Evolutionary conservation across 208 protist species (phyloP), one percentile per base, ranked within the genome.

Genomic region (Leptomonas seymouri): DNA sequence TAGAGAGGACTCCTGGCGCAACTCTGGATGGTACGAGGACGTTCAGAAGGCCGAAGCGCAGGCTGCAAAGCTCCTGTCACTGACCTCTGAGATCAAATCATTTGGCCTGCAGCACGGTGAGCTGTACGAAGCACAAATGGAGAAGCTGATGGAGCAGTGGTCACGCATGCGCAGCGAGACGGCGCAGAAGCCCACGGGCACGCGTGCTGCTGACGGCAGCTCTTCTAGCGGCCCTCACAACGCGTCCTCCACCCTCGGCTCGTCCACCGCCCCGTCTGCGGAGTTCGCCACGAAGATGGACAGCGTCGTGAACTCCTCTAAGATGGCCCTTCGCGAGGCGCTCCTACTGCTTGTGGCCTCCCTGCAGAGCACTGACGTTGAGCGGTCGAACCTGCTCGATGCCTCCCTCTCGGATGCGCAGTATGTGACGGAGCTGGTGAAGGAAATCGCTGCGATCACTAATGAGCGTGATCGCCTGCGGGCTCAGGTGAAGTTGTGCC

Each of bases 381-480:
- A 89, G 56, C 69, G 84, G n/a, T 71, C 76, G 1, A 45, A 45
- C 62, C 63, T 95, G 36, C 44, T 95, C 18, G 84, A 96, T 41
- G 62, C 81, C 3, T 85, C 85, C 1, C 63, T 96, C 6, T 68
- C 81, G 1, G 88, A 96, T 59, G 87, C 80, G 14, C 62, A 79
- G 74, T 81, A 85, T 44, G 77, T 89, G 9, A 71, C 64, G n/a
- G 75, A 83, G 54, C 45, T 96, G 45, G 49, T 87, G 1, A 68
- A 78, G 41, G 61, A 82, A 51, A 42, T 92, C 36, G 67, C 64
- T 15, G 50, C 49, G 25, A 31, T 93, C 9, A 87, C 80, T 12
- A 31, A 27, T 1, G 76, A 94, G 49, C 85, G 82, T 5, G 84
- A 93, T 39, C 27, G 21, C 0, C 68, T 86, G 53, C 65, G 75